phyloP scores from a whole-genome alignment of 1,139 yeast species.

The Geotrichum cucujoidarum region DNA sequence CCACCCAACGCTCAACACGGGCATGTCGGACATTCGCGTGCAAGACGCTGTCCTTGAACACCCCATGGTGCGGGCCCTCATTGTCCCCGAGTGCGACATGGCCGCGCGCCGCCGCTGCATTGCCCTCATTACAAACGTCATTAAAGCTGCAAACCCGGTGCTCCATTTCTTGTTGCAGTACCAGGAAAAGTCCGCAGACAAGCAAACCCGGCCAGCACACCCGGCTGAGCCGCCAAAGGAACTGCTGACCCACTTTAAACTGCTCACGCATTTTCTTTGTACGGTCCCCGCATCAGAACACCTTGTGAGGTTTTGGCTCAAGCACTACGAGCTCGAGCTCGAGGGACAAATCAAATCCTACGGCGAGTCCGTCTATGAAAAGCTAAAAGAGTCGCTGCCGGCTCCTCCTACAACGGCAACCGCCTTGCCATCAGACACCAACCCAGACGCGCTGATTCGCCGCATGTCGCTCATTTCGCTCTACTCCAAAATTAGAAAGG shows the following conservation, averaged over 20 bases:
- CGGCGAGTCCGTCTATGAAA: background rate
- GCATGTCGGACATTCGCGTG: constrained; percentile 32
- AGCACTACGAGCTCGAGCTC: constrained; percentile 16
- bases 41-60: constrained; percentile 33
- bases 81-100: constrained; percentile 35
- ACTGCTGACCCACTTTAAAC: constrained; percentile 11
- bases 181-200: constrained; percentile 2
- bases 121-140: constrained; percentile 26
- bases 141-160: constrained; percentile 33
- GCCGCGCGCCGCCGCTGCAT: constrained; percentile 34
- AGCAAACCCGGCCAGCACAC: background rate
- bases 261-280: constrained; percentile 8
- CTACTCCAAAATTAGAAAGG: constrained; percentile 29
- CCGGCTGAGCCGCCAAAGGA: constrained; percentile 1
- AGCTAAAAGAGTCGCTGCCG: background rate
- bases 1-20: constrained; percentile 32
- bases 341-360: constrained; percentile 3
- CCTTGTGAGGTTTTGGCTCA: constrained; percentile 18
- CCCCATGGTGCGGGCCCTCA: constrained; percentile 31
- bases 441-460: background rate
- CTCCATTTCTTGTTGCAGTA: constrained; percentile 23
- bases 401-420: background rate
- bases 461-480: constrained; percentile 26
- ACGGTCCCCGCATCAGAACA: constrained; percentile 12
- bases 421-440: background rate